These are phyloP conservation scores for Garcia nutans DNA, from an alignment of 345 rosid species.

Conservation along the genomic window DNA sequence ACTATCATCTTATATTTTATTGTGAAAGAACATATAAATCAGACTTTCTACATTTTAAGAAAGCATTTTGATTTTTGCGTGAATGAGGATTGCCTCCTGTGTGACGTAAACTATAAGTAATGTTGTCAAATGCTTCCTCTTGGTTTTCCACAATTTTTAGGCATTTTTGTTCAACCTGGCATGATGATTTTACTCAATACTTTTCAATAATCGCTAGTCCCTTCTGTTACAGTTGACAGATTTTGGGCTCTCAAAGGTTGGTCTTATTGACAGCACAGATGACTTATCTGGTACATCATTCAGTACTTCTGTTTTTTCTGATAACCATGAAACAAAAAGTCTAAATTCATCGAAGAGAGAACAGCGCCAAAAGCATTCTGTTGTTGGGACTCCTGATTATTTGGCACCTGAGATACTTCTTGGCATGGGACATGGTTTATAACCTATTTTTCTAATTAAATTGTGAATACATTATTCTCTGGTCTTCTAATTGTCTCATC, in stretches of 20 bases:
- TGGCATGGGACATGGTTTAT: slow-evolving; percentile 93
- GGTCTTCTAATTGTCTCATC: slow-evolving; percentile 10
- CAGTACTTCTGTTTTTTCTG: slow-evolving; percentile 49
- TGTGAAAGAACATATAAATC: neutral
- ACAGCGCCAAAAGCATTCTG: slow-evolving; percentile 68
- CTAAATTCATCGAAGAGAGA: slow-evolving; percentile 48
- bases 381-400: slow-evolving; percentile 95
- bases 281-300: slow-evolving; percentile 79
- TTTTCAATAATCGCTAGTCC: slow-evolving; percentile 31
- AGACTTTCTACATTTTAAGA: neutral
- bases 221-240: slow-evolving; percentile 87
- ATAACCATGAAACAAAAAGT: slow-evolving; percentile 50
- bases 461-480: slow-evolving; percentile 6
- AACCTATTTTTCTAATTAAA: slow-evolving; percentile 7
- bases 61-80: neutral
- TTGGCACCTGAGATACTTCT: slow-evolving; percentile 99
- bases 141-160: neutral
- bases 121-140: neutral
- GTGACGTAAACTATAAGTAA: neutral
- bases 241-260: slow-evolving; percentile 97
- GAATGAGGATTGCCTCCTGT: neutral
- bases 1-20: neutral
- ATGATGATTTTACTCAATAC: slow-evolving; percentile 6
- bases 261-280: slow-evolving; percentile 93
- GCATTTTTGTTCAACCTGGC: neutral